phyloP scores from a whole-genome alignment of 495 filamentous ascomycete species.

The Aspergillus coremiiformis region DNA sequence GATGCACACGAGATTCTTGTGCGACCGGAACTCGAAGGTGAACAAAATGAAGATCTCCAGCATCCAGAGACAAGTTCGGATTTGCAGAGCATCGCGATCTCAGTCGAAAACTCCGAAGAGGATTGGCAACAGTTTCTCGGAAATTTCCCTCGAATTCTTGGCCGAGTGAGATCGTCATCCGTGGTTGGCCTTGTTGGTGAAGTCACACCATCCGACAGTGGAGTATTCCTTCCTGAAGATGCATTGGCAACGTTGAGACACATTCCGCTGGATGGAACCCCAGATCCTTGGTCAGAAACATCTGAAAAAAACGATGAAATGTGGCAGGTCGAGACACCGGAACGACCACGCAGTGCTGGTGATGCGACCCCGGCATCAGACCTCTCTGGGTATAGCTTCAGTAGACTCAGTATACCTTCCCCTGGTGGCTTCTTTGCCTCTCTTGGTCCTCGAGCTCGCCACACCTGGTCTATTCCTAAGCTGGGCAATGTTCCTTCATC shows the following conservation, averaged over 20 bases:
- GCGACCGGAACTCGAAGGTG: constrained; percentile 19
- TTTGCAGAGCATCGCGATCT: constrained; percentile 27
- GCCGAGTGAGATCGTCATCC: constrained; percentile 14
- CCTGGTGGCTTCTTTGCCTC: constrained; percentile 88
- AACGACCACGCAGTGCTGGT: constrained; percentile 35
- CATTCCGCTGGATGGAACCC: constrained; percentile 51
- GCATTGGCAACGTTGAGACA: constrained; percentile 72
- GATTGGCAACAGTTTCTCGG: constrained; percentile 37
- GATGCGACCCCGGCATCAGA: constrained; percentile 41
- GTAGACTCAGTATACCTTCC: constrained; percentile 74
- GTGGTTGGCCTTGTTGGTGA: constrained; percentile 25
- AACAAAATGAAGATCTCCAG: background rate
- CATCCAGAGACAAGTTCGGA: constrained; percentile 11
- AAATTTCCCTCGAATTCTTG: constrained; percentile 31
- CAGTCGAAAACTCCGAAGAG: constrained; percentile 28
- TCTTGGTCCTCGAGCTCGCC: constrained; percentile 59
- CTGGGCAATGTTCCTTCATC: constrained; percentile 57
- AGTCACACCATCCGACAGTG: constrained; percentile 46
- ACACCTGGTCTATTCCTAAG: constrained; percentile 61
- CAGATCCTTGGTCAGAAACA: constrained; percentile 36
- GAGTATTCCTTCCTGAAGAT: constrained; percentile 67
- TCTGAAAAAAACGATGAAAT: constrained; percentile 45
- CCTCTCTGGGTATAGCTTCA: constrained; percentile 50
- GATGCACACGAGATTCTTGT: constrained; percentile 31
- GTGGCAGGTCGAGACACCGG: constrained; percentile 31